These are phyloP conservation scores for Abelmoschus esculentus DNA, from an alignment of 345 rosid genomes.

Conservation along the genomic window DNA sequence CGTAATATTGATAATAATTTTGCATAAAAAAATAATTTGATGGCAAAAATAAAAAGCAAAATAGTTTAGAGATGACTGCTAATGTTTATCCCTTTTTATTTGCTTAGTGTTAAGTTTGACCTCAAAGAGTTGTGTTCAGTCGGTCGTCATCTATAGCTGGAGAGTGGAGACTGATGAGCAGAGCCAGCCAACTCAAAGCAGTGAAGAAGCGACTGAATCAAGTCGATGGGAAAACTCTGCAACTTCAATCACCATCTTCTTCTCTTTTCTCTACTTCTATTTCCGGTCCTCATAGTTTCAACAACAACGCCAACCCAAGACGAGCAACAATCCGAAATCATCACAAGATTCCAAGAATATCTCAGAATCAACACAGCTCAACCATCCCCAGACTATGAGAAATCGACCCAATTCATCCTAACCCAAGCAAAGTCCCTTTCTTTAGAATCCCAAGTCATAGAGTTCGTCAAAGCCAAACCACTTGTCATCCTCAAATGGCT, in stretches of 20 bases:
- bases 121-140: too few species aligned
- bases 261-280: neutral
- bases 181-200: neutral
- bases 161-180: too few species aligned
- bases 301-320: constrained; percentile 3
- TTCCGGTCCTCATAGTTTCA: constrained; percentile 1
- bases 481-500: constrained; percentile 66
- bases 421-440: constrained; percentile 61
- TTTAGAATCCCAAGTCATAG: constrained; percentile 48
- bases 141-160: too few species aligned
- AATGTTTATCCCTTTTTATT: too few species aligned
- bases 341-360: constrained; percentile 73
- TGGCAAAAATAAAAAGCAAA: too few species aligned
- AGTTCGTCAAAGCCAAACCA: constrained; percentile 61
- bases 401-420: constrained; percentile 48
- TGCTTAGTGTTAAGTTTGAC: too few species aligned
- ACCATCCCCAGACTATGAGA: constrained; percentile 59
- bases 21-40: too few species aligned
- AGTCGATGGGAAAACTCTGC: neutral
- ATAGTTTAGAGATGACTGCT: too few species aligned
- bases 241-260: neutral
- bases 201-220: neutral
- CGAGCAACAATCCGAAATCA: constrained; percentile 20
- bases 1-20: too few species aligned
- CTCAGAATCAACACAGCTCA: constrained; percentile 87